These are phyloP conservation scores for Nemania serpens DNA, from an alignment of 2,329 filamentous ascomycete genomes.

Conservation along the genomic window DNA sequence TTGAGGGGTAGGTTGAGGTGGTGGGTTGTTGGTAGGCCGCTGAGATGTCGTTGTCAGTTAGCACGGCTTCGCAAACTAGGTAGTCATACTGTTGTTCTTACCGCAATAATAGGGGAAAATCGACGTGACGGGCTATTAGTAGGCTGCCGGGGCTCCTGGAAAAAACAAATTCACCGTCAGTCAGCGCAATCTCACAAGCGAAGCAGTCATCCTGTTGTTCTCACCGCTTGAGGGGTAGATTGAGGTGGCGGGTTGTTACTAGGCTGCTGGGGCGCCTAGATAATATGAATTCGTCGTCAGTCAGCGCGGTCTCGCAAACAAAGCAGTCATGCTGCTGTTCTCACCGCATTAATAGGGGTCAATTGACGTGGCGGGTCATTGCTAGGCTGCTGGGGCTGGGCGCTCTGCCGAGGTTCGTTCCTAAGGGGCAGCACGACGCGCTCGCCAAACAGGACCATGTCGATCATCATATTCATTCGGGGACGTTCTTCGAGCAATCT, in stretches of 20 bases:
- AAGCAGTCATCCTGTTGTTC: too few species aligned
- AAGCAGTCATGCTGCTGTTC: neutral
- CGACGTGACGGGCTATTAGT: too few species aligned
- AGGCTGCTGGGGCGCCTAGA: too few species aligned
- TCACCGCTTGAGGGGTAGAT: neutral
- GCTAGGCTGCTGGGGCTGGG: too few species aligned
- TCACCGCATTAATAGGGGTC: neutral
- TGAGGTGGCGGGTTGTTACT: neutral
- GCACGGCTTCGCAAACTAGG: too few species aligned
- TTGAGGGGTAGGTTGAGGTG: neutral
- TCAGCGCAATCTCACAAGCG: too few species aligned
- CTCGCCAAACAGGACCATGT: neutral
- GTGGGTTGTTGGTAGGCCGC: neutral
- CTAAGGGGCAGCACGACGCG: neutral
- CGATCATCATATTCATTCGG: neutral
- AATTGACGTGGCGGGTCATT: neutral
- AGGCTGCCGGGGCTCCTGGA: too few species aligned
- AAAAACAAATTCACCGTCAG: too few species aligned
- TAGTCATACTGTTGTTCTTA: neutral
- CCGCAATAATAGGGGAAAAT: too few species aligned
- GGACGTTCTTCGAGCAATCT: too few species aligned
- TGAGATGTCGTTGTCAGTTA: neutral
- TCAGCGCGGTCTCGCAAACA: neutral
- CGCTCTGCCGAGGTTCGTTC: too few species aligned
- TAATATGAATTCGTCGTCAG: neutral